phyloP scores from a whole-genome alignment of 257 asterid genomes.

The Solanum bulbocastanum region DNA sequence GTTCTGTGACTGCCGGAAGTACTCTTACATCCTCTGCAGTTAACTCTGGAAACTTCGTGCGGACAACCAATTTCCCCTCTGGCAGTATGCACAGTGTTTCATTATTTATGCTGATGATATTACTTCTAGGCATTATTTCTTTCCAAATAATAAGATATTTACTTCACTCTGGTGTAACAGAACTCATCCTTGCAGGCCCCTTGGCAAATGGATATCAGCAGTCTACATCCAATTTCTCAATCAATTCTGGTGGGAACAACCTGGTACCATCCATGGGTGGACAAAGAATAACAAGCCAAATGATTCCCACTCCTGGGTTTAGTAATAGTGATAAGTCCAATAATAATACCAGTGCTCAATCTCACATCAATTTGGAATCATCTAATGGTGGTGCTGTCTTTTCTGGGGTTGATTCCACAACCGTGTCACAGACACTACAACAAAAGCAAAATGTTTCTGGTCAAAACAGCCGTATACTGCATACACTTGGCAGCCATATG shows the following conservation, averaged over 20 bases:
- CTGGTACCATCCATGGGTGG: constrained; percentile 46
- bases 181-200: constrained; percentile 43
- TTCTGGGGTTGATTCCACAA: constrained; percentile 51
- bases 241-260: constrained; percentile 55
- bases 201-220: constrained; percentile 65
- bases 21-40: constrained; percentile 43
- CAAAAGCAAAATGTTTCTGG: constrained; percentile 72
- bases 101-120: constrained; percentile 41
- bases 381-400: constrained; percentile 39
- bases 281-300: constrained; percentile 79
- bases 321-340: constrained; percentile 37
- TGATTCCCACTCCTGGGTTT: constrained; percentile 97
- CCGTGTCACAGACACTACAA: constrained; percentile 51
- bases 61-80: constrained; percentile 42
- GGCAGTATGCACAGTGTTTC: constrained; percentile 41
- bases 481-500: constrained; percentile 73
- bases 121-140: neutral
- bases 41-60: constrained; percentile 54
- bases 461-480: constrained; percentile 76
- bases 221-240: constrained; percentile 43
- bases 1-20: constrained; percentile 36
- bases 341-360: constrained; percentile 31
- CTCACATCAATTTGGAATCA: constrained; percentile 46
- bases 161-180: constrained; percentile 17
- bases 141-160: neutral